Conservation (phyloP, 139 green algal species). For the Pleodorina starrii region DNA sequence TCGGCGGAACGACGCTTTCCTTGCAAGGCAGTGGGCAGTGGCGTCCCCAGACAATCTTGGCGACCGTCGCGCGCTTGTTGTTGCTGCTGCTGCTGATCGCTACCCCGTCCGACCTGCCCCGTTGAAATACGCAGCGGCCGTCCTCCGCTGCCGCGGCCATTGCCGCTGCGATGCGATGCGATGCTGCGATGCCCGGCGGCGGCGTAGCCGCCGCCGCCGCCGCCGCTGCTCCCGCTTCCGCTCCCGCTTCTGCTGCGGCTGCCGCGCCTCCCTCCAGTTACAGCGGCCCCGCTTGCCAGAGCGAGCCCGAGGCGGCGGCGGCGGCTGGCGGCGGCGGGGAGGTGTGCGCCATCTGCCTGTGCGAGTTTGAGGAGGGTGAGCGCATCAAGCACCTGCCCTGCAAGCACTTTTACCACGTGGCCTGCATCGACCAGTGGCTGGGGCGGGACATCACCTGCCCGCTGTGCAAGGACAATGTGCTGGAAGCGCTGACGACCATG, state of each 20-base stretch:
- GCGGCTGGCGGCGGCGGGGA: constrained; percentile 30
- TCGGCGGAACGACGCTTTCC: too few relatives aligned
- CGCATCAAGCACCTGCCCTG: constrained; percentile 61
- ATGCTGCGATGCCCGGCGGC: too few relatives aligned
- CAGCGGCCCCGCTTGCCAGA: constrained; percentile 2
- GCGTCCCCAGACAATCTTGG: too few relatives aligned
- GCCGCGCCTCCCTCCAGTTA: not conserved
- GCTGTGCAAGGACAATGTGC: constrained; percentile 64
- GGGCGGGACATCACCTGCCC: constrained; percentile 60
- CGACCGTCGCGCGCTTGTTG: too few relatives aligned
- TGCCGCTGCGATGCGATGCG: not conserved
- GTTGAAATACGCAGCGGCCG: not conserved
- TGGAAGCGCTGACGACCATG: constrained; percentile 35
- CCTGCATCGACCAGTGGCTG: constrained; percentile 64
- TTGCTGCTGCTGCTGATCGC: too few relatives aligned
- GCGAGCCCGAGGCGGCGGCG: not conserved
- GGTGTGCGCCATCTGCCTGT: constrained; percentile 61
- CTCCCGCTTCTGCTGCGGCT: too few relatives aligned
- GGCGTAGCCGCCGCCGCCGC: too few relatives aligned
- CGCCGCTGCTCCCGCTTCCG: too few relatives aligned
- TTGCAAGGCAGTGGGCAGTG: too few relatives aligned
- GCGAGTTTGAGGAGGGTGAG: constrained; percentile 63
- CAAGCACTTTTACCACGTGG: constrained; percentile 54
- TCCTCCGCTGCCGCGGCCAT: not conserved
- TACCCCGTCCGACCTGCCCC: too few relatives aligned